Percentiles rank a stretch among this genome's conserved stretches.
Evolutionary conservation across 257 asterid species (phyloP).

Genomic region (Ilex asprella): DNA sequence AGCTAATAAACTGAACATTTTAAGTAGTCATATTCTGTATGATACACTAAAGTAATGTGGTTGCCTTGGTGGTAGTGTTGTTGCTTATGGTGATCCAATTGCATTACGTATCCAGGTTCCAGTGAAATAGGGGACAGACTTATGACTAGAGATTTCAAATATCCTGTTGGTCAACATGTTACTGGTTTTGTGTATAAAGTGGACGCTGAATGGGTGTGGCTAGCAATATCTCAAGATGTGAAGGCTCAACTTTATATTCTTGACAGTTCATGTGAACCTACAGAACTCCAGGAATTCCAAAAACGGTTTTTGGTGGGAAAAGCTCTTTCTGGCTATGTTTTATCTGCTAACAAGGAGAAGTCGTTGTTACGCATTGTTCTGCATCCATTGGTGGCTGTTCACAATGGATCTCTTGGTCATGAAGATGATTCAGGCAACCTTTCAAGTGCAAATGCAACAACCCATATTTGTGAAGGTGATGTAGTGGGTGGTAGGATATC

Average conservation of each 20-base stretch:
- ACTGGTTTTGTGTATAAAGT: slow-evolving; percentile 80
- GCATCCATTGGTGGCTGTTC: slow-evolving; percentile 24
- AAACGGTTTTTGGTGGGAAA: slow-evolving; percentile 65
- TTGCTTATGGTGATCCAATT: slow-evolving; percentile 11
- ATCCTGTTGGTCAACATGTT: slow-evolving; percentile 53
- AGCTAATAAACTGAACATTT: too few relatives aligned
- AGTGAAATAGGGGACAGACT: slow-evolving; percentile 22
- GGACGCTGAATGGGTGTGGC: slow-evolving; percentile 79
- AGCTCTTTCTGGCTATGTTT: slow-evolving; percentile 53
- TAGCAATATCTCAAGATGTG: slow-evolving; percentile 63
- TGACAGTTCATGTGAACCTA: slow-evolving; percentile 75
- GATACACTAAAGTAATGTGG: too few relatives aligned
- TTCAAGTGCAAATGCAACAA: slow-evolving; percentile 14
- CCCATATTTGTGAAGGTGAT: slow-evolving; percentile 56
- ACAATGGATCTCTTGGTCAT: slow-evolving; percentile 12
- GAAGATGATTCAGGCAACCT: slow-evolving; percentile 23
- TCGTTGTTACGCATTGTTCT: slow-evolving; percentile 63
- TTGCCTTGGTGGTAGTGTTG: background rate
- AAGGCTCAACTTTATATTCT: slow-evolving; percentile 68
- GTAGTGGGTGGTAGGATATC: slow-evolving; percentile 82
- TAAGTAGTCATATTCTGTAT: too few relatives aligned
- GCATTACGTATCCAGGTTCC: slow-evolving; percentile 43
- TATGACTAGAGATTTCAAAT: slow-evolving; percentile 39
- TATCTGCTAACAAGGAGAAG: slow-evolving; percentile 57
- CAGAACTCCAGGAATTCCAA: slow-evolving; percentile 64